Conservation (phyloP, 2,329 filamentous ascomycete species). For the Diaporthe vaccinii region DNA sequence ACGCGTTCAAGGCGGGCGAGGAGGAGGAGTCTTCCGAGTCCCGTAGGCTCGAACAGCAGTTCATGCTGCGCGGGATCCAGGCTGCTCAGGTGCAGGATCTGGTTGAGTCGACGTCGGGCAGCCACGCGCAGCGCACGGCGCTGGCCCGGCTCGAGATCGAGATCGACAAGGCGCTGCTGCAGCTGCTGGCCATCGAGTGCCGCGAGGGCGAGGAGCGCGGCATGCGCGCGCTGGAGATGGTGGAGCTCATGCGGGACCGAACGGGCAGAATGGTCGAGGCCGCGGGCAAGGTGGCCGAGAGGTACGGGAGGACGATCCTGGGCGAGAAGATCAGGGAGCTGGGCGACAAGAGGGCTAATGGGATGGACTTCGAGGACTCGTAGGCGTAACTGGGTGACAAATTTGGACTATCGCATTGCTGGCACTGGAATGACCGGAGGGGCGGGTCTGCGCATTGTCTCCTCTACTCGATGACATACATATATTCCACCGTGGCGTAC, state of each 20-base stretch:
- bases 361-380: conserved; percentile 57
- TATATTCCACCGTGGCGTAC: background rate
- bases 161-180: conserved; percentile 89
- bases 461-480: conserved; percentile 1
- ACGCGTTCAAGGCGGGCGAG: conserved; percentile 49
- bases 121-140: conserved; percentile 73
- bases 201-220: conserved; percentile 92
- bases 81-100: conserved; percentile 83
- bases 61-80: conserved; percentile 80
- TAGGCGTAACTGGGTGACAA: background rate
- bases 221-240: conserved; percentile 95
- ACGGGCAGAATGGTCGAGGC: conserved; percentile 93
- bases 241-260: conserved; percentile 85
- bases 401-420: background rate
- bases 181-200: conserved; percentile 91
- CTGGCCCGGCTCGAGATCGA: conserved; percentile 83
- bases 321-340: conserved; percentile 92
- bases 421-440: background rate
- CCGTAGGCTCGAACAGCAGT: conserved; percentile 81
- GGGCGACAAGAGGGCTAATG: conserved; percentile 77
- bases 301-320: conserved; percentile 84
- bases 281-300: conserved; percentile 87
- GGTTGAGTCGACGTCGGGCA: conserved; percentile 75
- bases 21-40: conserved; percentile 60
- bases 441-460: background rate